Percentiles rank a stretch among this genome's conserved stretches.
Conservation (phyloP, 495 filamentous ascomycete genomes). For the Penicillium samsonianum region DNA sequence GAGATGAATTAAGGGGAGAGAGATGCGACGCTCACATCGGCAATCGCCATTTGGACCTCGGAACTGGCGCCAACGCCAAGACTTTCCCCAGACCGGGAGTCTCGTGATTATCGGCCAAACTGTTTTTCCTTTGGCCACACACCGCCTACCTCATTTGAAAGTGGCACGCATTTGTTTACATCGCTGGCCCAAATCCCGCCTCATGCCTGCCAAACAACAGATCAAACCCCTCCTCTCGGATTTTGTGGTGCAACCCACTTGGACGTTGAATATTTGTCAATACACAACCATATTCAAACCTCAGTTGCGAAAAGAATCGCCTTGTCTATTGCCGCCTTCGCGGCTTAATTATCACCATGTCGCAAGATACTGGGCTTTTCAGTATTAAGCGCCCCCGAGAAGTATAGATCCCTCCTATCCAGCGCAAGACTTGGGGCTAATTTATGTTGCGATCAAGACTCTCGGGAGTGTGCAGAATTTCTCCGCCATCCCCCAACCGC, state of each 20-base stretch:
- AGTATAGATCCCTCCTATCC: constrained; percentile 41
- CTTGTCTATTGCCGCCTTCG: constrained; percentile 29
- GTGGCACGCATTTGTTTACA: constrained; percentile 37
- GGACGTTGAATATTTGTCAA: constrained; percentile 3
- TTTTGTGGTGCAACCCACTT: constrained; percentile 19
- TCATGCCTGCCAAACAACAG: constrained; percentile 23
- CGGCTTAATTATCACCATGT: constrained; percentile 56
- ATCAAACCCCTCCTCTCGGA: constrained; percentile 19
- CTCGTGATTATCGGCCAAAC: constrained; percentile 37
- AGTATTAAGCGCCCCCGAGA: constrained; percentile 73
- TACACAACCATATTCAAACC: constrained; percentile 1
- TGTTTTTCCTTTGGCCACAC: constrained; percentile 15
- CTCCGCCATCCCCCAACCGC: constrained; percentile 79
- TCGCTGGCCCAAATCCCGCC: constrained; percentile 11
- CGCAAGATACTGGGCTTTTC: constrained; percentile 73
- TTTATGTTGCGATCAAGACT: constrained; percentile 54
- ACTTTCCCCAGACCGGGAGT: constrained; percentile 43
- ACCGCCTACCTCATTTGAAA: constrained; percentile 39
- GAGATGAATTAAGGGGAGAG: constrained; percentile 20
- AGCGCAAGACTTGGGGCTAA: constrained; percentile 18
- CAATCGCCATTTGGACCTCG: constrained; percentile 43
- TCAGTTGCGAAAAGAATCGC: neutral
- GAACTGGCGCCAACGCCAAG: constrained; percentile 36
- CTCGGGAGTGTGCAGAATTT: constrained; percentile 76
- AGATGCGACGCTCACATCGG: constrained; percentile 28